A percentile compares a stretch with the other conserved stretches of the same genome.
phyloP scores from a whole-genome alignment of 1,284 basidiomycete species.

The Hortiboletus rubellus region DNA sequence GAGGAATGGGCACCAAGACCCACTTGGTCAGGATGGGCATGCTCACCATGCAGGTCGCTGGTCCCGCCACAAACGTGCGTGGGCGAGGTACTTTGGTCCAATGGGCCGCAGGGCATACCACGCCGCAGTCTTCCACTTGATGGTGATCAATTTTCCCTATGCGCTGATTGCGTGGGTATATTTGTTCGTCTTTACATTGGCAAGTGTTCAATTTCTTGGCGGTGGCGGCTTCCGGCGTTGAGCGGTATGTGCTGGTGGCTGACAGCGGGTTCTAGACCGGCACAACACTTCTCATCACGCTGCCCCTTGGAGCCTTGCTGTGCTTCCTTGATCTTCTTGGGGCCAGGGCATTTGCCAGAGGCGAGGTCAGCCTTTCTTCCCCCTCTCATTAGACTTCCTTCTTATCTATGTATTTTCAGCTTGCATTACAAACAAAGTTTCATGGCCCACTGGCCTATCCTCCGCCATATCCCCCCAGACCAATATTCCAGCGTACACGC shows the following conservation, averaged over 20 bases:
- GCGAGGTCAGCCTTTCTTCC: slow-evolving; percentile 50
- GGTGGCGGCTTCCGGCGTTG: slow-evolving; percentile 5
- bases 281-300: slow-evolving; percentile 69
- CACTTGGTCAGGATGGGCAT: slow-evolving; percentile 14
- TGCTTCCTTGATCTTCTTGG: slow-evolving; percentile 76
- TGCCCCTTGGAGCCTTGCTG: slow-evolving; percentile 73
- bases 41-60: slow-evolving; percentile 12
- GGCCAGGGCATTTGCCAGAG: slow-evolving; percentile 65
- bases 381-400: background rate
- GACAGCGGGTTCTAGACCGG: slow-evolving; percentile 51
- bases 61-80: slow-evolving; percentile 37
- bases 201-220: slow-evolving; percentile 39
- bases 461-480: slow-evolving; percentile 57
- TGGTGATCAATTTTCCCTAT: slow-evolving; percentile 73
- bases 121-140: slow-evolving; percentile 61
- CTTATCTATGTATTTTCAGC: slow-evolving; percentile 38
- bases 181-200: slow-evolving; percentile 75
- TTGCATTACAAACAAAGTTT: slow-evolving; percentile 66
- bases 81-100: slow-evolving; percentile 64
- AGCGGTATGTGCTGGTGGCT: slow-evolving; percentile 17
- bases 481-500: slow-evolving; percentile 66
- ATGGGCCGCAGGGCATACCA: slow-evolving; percentile 56
- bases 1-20: slow-evolving; percentile 18
- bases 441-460: slow-evolving; percentile 64
- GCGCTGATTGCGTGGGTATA: slow-evolving; percentile 71